Evolutionary conservation across 2,329 filamentous ascomycete genomes (phyloP).

Genomic region (Orbilia brochopaga): DNA sequence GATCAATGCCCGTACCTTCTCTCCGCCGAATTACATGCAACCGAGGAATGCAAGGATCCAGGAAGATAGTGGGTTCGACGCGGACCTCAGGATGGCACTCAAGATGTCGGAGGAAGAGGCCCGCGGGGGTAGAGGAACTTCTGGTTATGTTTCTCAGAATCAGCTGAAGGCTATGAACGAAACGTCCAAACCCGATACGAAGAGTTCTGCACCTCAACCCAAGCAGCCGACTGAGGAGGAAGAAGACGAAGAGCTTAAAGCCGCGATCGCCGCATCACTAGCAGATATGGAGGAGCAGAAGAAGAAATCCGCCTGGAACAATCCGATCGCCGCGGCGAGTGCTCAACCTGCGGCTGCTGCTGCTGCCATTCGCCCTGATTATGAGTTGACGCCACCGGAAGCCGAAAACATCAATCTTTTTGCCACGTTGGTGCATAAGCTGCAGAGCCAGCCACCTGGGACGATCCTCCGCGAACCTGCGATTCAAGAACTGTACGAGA

Average conservation of each 20-base stretch:
- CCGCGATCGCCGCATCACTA: slow-evolving; percentile 91
- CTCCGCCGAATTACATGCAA: slow-evolving; percentile 73
- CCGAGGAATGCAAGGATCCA: slow-evolving; percentile 80
- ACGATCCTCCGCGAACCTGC: slow-evolving; percentile 96
- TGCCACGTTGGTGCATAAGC: slow-evolving; percentile 85
- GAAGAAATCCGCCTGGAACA: slow-evolving; percentile 77
- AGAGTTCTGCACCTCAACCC: slow-evolving; percentile 59
- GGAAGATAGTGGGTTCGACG: slow-evolving; percentile 83
- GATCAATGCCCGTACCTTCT: slow-evolving; percentile 61
- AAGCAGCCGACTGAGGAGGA: slow-evolving; percentile 67
- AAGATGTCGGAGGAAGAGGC: slow-evolving; percentile 98
- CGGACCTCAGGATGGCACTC: slow-evolving; percentile 88
- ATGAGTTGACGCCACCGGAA: slow-evolving; percentile 90
- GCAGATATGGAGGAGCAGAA: slow-evolving; percentile 99
- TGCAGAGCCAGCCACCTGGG: slow-evolving; percentile 92
- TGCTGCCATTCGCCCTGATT: slow-evolving; percentile 63
- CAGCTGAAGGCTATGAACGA: slow-evolving; percentile 59
- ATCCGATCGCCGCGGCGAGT: slow-evolving; percentile 61
- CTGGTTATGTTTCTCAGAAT: slow-evolving; percentile 74
- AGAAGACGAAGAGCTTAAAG: slow-evolving; percentile 89
- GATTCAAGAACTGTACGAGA: slow-evolving; percentile 97
- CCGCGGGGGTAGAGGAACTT: slow-evolving; percentile 69
- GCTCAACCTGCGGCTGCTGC: slow-evolving; percentile 59
- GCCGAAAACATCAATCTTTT: slow-evolving; percentile 98
- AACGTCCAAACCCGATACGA: slow-evolving; percentile 57